Base-by-base conservation (phyloP, 306 rosid species). In the Gynostemma pentaphyllum region DNA sequence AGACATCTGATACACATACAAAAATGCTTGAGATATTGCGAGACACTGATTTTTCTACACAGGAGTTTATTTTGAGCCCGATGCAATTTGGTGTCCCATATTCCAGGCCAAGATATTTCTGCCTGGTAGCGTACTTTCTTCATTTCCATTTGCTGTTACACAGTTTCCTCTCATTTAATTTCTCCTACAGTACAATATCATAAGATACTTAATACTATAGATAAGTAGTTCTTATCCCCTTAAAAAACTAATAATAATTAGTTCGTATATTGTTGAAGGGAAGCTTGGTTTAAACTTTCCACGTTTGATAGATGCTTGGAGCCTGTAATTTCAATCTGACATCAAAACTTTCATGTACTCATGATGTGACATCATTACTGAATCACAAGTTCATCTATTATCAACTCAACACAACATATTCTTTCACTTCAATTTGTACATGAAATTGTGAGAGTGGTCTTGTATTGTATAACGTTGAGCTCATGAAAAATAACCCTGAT, bases 21-120 rank as follows among this genome's bases (percentile, higher is more conserved):
- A 79, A 73, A 72, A 69, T 94, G 94, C 71, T 84, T 27, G 97
- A 88, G 69, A 84, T 83, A 48, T 69, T 90, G 84, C 83, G 64
- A 50, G 77, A 80, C 26, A 73, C 81, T 50, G 72, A 77, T 78
- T 90, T 78, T 74, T 59, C 66, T 60, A 84, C 78, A 23, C 97
- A 82, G 45, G 99, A 94, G 75, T 94, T 94, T 76, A 88, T 94
- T 70, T 77, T 88, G 62, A 94, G 86, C 71, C 97, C 99, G 5
- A 75, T 88, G 66, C 99, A 94, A 71, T 88, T 94, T 67, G 95
- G 90, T 36, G 83, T 94, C 67, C 99, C 99, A 56, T 94, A 94
- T 81, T 88, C 99, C 21, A 82, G 99, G 83, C 97, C 95, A 15
- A 87, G 99, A 1, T 94, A 94, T 70, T 86, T 94, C 82, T 94